Evolutionary conservation across 177 flowering plant genomes (phyloP), one percentile per base, ranked within the genome.

Genomic region (Telopea speciosissima): DNA sequence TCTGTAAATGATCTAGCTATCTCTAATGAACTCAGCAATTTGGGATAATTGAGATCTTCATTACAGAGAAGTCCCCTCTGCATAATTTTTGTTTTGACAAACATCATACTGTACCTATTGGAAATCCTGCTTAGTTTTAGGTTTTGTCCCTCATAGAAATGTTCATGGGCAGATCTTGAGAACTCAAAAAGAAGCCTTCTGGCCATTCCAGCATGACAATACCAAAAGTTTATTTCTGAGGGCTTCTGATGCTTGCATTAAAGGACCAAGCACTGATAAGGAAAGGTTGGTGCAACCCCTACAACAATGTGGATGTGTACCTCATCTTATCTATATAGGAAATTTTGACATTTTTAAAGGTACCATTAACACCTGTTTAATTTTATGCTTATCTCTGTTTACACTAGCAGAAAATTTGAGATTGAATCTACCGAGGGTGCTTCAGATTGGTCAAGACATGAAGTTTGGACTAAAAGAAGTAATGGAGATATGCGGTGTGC

Each of bases 401-500:
- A 16, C 12, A 52, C 16, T 17, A 24, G 71, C 85, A 92, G 97
- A 80, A 90, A 81, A 7, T 78, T 80, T 75, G 86, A 85, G 81
- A 82, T 87, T 80, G 96, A 96, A 72, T 89, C 97, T 76, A 87
- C 91, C 25, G 89, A 90, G 80, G 96, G 91, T 79, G 92, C 96
- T 74, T 83, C 82, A 71, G 92, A 90, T 75, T 83, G 96, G 81
- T 82, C 88, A 44, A 87, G 86, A 26, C 89, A 91, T 74, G 96
- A 96, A 66, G 89, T 90, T 74, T 90, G 93, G 97, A 90, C 92
- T 52, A 87, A 85, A 70, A 89, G 86, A 8, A 79, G 72, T 23
- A 82, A 85, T 81, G 96, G 97, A 69, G 96, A 92, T 70, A 92
- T 92, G 88, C 80, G 96, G 70, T 87, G 92, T 67, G 93, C 97